A percentile compares a stretch with the other conserved stretches of the same genome.
Evolutionary conservation across 306 rosid species (phyloP).

Genomic region (Hippophae gyantsensis): DNA sequence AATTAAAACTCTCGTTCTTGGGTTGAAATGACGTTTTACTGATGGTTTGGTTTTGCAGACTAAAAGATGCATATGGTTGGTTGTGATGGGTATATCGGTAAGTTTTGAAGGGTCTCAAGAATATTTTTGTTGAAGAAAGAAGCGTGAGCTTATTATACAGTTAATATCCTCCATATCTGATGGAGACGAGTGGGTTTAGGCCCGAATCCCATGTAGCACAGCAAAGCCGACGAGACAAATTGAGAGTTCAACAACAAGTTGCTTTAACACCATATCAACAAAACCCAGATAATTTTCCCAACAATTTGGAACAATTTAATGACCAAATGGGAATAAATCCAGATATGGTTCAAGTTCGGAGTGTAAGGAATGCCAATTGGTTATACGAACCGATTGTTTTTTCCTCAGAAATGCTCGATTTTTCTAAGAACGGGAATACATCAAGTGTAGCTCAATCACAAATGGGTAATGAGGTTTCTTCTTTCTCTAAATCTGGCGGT

Average conservation of each 20-base stretch:
- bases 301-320: constrained; percentile 25
- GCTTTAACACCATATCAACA: constrained; percentile 2
- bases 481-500: constrained; percentile 15
- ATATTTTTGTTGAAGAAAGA: neutral
- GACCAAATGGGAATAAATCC: constrained; percentile 25
- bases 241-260: constrained; percentile 48
- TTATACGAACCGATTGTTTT: constrained; percentile 38
- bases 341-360: constrained; percentile 45
- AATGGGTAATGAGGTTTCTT: constrained; percentile 21
- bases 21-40: too few species aligned
- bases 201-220: constrained; percentile 78
- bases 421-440: constrained; percentile 23
- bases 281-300: constrained; percentile 23
- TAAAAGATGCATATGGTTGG: too few species aligned
- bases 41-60: too few species aligned
- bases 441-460: constrained; percentile 15
- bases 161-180: constrained; percentile 2
- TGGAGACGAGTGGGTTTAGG: constrained; percentile 52
- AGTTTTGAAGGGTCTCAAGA: neutral
- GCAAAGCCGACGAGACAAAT: constrained; percentile 74
- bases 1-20: too few species aligned
- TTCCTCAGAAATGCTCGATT: constrained; percentile 38
- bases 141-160: neutral
- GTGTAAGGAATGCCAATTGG: constrained; percentile 39
- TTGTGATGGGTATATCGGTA: neutral